Evolutionary conservation across 139 green algal species (phyloP), one percentile per base, ranked within the genome.

Genomic region (Dunaliella primolecta): DNA sequence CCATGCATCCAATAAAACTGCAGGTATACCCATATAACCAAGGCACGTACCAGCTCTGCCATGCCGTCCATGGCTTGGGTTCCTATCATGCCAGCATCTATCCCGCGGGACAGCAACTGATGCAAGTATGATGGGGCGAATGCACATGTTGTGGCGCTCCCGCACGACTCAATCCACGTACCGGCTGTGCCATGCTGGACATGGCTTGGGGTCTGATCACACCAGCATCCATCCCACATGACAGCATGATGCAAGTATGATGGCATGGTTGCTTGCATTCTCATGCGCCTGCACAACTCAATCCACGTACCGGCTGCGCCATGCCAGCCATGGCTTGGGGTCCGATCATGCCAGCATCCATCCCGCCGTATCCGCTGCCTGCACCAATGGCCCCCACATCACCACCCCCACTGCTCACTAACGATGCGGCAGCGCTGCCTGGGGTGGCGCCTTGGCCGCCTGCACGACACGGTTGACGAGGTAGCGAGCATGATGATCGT

Each of bases 301-400:
- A 15, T 15, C 46, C 15, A 64, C 46, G 46, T 64, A 64, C 46
- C 46, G 46, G 46, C 46, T 64, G 46, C 46, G 7, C 46, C 46
- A 64, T 64, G 46, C 46, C 46, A 64, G 46, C 46, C 46, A 64
- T 64, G 27, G 75, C 75, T 33, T 80, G 75, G 11, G 75, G 75
- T 23, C n/a, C 75, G 75, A 80, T 80, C 75, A 80, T 80, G n/a
- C 75, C 75, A 38, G 75, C 11, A 29, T 33, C n/a, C 33, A 80
- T 23, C n/a, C 75, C 7, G 29, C 75, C 75, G 75, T 33, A 38
- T 29, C 75, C 29, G n/a, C 30, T 23, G 29, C 75, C 71, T n/a
- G n/a, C n/a, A 32, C 71, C 29, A 33, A 32, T 80, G 75, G 29
- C 29, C 29, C 75, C 30, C 75, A 38, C n/a, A 27, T 80, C 75